A percentile compares a stretch with the other conserved stretches of the same genome.
phyloP scores from a whole-genome alignment of 192 early-diverging fungal species.

The Dissophora ornata region DNA sequence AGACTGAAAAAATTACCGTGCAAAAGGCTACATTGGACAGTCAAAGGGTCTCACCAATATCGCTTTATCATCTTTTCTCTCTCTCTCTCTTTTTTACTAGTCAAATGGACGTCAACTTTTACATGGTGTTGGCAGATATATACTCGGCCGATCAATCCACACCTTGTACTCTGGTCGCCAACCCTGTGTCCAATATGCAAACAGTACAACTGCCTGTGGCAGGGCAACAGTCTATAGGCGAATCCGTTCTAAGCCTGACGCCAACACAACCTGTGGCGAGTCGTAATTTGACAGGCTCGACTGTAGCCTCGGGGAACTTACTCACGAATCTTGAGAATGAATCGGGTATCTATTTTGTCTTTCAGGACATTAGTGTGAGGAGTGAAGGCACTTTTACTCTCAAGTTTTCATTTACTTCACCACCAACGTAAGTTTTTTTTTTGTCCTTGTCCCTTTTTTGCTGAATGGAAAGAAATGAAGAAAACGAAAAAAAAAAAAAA shows the following conservation, averaged over 20 bases:
- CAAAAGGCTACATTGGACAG: constrained; percentile 12
- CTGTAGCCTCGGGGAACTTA: constrained; percentile 73
- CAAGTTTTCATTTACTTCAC: constrained; percentile 74
- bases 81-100: constrained; percentile 17
- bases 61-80: neutral
- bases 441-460: too few relatives aligned
- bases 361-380: constrained; percentile 82
- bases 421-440: constrained; percentile 70
- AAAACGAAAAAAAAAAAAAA: too few relatives aligned
- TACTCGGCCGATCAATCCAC: constrained; percentile 56
- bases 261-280: constrained; percentile 43
- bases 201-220: neutral
- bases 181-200: constrained; percentile 34
- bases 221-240: constrained; percentile 1
- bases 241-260: constrained; percentile 12
- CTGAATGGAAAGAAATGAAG: too few relatives aligned
- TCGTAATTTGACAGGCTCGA: constrained; percentile 78
- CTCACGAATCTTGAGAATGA: constrained; percentile 73
- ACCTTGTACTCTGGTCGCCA: constrained; percentile 58
- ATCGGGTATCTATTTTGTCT: constrained; percentile 81
- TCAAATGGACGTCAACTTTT: constrained; percentile 60
- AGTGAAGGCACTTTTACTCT: constrained; percentile 79
- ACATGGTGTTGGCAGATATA: constrained; percentile 60
- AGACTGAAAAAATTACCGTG: too few relatives aligned
- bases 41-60: constrained; percentile 47